Evolutionary conservation across 805 yeast genomes (phyloP).

Genomic region (Suhomyces sp.): DNA sequence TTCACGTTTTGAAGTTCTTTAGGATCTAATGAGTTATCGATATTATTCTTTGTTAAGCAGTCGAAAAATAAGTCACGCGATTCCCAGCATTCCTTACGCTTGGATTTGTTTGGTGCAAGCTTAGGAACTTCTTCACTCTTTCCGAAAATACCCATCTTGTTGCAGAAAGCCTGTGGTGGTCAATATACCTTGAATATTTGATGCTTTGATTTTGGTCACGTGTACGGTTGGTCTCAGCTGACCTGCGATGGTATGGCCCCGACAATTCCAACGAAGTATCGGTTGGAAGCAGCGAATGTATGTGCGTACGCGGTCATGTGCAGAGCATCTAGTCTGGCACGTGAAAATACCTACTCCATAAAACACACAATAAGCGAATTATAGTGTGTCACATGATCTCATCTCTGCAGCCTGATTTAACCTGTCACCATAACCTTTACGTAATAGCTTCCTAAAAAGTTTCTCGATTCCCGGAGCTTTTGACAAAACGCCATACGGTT

Average conservation of each 20-base stretch:
- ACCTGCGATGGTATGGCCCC: background rate
- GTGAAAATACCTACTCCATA: background rate
- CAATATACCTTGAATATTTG: background rate
- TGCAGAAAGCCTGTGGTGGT: background rate
- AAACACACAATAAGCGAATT: background rate
- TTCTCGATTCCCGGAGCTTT: background rate
- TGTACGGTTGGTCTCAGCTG: background rate
- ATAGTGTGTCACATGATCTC: background rate
- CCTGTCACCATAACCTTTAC: background rate
- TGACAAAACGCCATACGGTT: conserved; percentile 1
- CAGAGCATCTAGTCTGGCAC: background rate
- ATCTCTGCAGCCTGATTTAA: background rate
- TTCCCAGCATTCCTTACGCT: conserved; percentile 85
- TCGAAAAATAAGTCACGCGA: conserved; percentile 73
- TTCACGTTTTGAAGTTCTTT: conserved; percentile 46
- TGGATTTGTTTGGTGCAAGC: conserved; percentile 57
- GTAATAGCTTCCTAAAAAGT: too few species aligned
- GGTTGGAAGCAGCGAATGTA: background rate
- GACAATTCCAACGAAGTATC: background rate
- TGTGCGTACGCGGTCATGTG: background rate
- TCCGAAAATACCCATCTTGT: conserved; percentile 53
- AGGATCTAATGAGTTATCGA: conserved; percentile 68
- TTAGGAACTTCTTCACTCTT: conserved; percentile 30
- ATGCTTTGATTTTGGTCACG: background rate
- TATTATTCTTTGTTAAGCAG: conserved; percentile 67